Conservation (phyloP, 2,329 filamentous ascomycete genomes). For the Microcyclospora tardicrescens region DNA sequence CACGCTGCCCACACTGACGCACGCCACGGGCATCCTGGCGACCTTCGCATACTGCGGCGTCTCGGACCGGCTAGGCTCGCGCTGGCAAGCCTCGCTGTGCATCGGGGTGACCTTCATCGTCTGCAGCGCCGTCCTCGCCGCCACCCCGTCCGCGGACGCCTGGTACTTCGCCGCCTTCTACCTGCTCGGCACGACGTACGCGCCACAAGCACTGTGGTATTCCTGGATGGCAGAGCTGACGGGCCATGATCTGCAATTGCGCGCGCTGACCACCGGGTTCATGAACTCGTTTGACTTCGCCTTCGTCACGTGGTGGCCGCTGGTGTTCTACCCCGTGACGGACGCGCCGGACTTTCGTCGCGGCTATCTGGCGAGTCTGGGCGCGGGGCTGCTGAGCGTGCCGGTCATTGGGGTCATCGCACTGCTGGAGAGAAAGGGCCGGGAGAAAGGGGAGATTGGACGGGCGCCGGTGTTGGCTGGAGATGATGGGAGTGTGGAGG, state of each 20-base stretch:
- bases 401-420: slow-evolving; percentile 7
- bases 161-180: slow-evolving; percentile 35
- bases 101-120: slow-evolving; percentile 33
- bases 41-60: slow-evolving; percentile 30
- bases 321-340: slow-evolving; percentile 11
- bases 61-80: slow-evolving; percentile 31
- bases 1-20: slow-evolving; percentile 32
- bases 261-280: slow-evolving; percentile 29
- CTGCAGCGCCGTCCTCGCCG: slow-evolving; percentile 27
- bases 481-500: no score
- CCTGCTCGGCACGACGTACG: slow-evolving; percentile 32
- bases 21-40: slow-evolving; percentile 30
- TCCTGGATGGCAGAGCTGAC: slow-evolving; percentile 36
- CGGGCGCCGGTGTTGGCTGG: no score
- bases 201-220: slow-evolving; percentile 36
- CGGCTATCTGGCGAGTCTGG: slow-evolving; percentile 11
- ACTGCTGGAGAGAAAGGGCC: slow-evolving; percentile 3
- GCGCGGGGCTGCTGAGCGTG: slow-evolving; percentile 7
- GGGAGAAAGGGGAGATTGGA: slow-evolving; percentile 4
- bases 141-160: slow-evolving; percentile 21
- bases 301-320: slow-evolving; percentile 10
- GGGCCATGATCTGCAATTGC: slow-evolving; percentile 27
- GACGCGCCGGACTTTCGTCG: slow-evolving; percentile 13
- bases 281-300: slow-evolving; percentile 11
- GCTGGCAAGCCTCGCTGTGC: slow-evolving; percentile 32